These are phyloP conservation scores for Umbelopsis vinacea DNA, from an alignment of 192 early-diverging fungal species.

Conservation along the genomic window DNA sequence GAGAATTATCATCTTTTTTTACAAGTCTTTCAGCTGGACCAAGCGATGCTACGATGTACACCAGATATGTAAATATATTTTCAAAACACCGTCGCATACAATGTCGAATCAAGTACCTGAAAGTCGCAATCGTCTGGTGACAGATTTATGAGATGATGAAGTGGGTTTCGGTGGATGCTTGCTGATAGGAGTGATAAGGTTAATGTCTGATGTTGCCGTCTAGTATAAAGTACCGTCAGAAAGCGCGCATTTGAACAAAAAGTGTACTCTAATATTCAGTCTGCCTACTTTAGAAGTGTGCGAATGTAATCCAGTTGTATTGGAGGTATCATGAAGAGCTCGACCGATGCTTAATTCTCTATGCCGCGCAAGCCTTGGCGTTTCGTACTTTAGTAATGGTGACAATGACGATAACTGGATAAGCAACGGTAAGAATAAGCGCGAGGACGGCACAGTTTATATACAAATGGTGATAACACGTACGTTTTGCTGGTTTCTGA, in stretches of 20 bases:
- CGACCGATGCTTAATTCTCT: background rate
- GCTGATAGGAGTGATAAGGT: constrained; percentile 4
- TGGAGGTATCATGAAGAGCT: constrained; percentile 13
- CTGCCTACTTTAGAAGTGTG: background rate
- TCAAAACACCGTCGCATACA: background rate
- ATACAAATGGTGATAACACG: background rate
- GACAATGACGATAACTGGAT: background rate
- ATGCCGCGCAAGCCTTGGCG: constrained; percentile 1
- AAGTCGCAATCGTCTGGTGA: background rate
- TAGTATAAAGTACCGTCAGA: background rate
- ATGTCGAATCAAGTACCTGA: background rate
- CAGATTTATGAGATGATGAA: constrained; percentile 9
- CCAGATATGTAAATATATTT: background rate
- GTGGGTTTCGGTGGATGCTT: constrained; percentile 2
- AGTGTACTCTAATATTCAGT: background rate
- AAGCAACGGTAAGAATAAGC: background rate
- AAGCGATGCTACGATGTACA: background rate
- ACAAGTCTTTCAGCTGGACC: constrained; percentile 9
- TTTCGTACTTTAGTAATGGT: background rate
- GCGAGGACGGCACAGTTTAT: too few relatives aligned
- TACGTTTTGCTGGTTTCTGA: background rate
- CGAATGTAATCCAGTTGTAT: background rate
- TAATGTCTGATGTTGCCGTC: background rate
- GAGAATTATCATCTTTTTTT: background rate
- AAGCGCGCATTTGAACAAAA: background rate